These are phyloP conservation scores for Phytopythium aichiense DNA, from an alignment of 352 stramenopile genomes.

Conservation along the genomic window DNA sequence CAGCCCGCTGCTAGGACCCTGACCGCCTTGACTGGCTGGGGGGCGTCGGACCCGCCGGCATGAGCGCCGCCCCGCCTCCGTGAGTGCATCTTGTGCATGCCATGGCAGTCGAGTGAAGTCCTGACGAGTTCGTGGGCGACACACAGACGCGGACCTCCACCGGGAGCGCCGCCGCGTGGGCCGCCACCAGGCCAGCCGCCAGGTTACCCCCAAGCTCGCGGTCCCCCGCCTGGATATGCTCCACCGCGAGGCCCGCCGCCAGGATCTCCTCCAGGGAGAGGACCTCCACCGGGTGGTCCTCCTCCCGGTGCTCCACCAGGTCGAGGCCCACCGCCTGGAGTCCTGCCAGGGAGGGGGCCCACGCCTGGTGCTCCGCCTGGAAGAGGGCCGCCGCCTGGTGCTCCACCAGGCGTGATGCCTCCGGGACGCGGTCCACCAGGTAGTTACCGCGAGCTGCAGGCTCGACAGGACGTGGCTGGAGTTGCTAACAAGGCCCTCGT, in stretches of 20 bases:
- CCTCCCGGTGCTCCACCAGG: conserved; percentile 16
- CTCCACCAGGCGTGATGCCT: conserved; percentile 25
- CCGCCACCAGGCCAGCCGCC: conserved; percentile 36
- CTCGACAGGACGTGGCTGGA: not conserved
- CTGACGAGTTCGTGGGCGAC: not conserved
- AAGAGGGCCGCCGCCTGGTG: not conserved
- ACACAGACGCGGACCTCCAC: conserved; percentile 12
- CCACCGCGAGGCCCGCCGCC: conserved; percentile 25
- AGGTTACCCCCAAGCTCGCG: conserved; percentile 50
- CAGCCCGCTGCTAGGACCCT: not conserved
- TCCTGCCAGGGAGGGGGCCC: conserved; percentile 15
- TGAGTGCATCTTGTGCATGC: conserved; percentile 11
- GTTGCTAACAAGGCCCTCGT: not conserved
- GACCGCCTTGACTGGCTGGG: not conserved
- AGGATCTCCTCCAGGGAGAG: conserved; percentile 21
- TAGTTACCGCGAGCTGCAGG: not conserved
- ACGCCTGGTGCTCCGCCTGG: conserved; percentile 20
- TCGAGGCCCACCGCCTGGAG: conserved; percentile 14
- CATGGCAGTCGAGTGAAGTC: not conserved
- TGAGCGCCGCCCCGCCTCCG: conserved; percentile 25
- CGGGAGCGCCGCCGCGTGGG: conserved; percentile 24
- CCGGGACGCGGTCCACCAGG: conserved; percentile 21
- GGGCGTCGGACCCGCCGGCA: not conserved
- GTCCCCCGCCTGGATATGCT: conserved; percentile 43
- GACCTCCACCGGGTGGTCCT: conserved; percentile 15